Evolutionary conservation across 2,329 filamentous ascomycete species (phyloP), one percentile per base, ranked within the genome.

Genomic region (Fusarium penzigii): DNA sequence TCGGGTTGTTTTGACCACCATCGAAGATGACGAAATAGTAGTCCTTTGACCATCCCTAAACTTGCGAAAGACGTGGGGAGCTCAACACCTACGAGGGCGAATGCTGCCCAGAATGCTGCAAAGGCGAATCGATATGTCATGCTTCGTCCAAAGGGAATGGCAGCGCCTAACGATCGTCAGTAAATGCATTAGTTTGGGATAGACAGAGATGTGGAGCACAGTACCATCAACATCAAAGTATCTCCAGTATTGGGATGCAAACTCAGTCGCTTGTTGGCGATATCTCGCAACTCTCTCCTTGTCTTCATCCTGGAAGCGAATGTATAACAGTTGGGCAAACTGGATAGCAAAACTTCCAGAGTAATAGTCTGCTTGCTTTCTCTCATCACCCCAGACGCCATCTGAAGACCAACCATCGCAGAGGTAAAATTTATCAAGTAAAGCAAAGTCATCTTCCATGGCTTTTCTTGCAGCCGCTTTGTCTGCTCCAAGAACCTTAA

Each of bases 311-410:
- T 75, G 75, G 56, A 75, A 74, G 5, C 69, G 70, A 2, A 70
- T 62, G 51, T 77, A 80, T 0, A 79, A 63, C 10, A 80, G 61
- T 50, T 80, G 77, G 2, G 70, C 72, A 44, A 78, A 80, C 45
- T 80, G 78, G 20, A 80, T 77, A 0, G 78, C 78, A 57, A 80
- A 80, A 50, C 77, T 80, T 0, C 77, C 76, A 1, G 77, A 79
- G 48, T 80, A 80, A 61, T 79, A 79, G 52, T 80, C 78, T 3
- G 72, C 75, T 39, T 80, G 76, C 4, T 68, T 51, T 2, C 62
- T 60, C 0, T 58, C 70, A 57, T 44, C 43, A 29, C 46, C 68
- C 65, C 77, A 79, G 0, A 65, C 34, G 0, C 78, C 77, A 54
- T 80, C 78, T 4, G 68, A 70, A 0, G 74, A 72, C 78, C 77